Base-by-base conservation (phyloP, 129 eudicot genomes). In the Ambrosia artemisiifolia region DNA sequence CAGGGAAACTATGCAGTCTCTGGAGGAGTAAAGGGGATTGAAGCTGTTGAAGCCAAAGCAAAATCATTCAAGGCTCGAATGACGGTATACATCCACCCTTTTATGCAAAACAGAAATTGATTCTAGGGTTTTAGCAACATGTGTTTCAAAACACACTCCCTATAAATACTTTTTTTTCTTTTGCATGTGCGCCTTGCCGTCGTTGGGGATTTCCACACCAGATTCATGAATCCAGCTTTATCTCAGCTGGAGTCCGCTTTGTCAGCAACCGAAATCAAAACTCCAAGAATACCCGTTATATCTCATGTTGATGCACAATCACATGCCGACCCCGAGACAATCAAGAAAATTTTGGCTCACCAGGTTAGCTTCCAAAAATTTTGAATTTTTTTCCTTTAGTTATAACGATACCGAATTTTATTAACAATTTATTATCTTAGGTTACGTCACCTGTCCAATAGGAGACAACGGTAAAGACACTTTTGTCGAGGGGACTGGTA, bases 211-310 rank as follows among this genome's bases (percentile, higher is more conserved):
- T n/a, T n/a, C n/a, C n/a, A n/a, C n/a, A n/a, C n/a, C n/a, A n/a
- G n/a, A n/a, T n/a, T n/a, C 98, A 93, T 93, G 98, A 83, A 82
- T 61, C 98, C 98, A 40, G 96, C 96, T n/a, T 90, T 93, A 33
- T 85, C 96, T 65, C 88, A 87, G 84, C 79, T 93, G 63, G 96
- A 93, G 82, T 90, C 95, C n/a, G 96, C 96, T 32, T 82, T 93
- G 85, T 91, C 92, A 64, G 82, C 90, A 54, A 93, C 98, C n/a
- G 79, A 78, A 54, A 81, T 93, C 65, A 83, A 72, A 76, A 84
- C 77, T 42, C 98, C 98, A 54, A 84, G 88, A 77, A 85, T 93
- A 78, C 98, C 98, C 19, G 98, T 93, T 63, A 87, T 93, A 75
- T 93, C 98, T 14, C 89, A 93, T 51, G 98, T 93, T 0, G 95